phyloP scores from a whole-genome alignment of 1,139 yeast genomes.

The Wickerhamomyces sp. region DNA sequence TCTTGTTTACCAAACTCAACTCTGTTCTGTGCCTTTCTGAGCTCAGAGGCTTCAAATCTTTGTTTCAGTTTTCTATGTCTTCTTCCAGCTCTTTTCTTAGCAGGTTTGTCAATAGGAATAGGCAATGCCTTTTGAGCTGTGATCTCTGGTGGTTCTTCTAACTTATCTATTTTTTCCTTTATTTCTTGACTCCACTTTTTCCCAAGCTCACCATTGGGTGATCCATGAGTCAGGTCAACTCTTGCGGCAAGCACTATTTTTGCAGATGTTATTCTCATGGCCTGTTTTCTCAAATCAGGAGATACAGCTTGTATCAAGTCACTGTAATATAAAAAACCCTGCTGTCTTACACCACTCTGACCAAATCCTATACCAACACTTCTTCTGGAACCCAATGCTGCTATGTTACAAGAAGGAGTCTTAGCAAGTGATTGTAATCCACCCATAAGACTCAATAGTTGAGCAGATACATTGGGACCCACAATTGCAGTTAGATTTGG shows the following conservation, averaged over 20 bases:
- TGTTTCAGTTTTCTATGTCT: slow-evolving; percentile 77
- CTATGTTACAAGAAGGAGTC: slow-evolving; percentile 80
- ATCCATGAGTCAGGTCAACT: slow-evolving; percentile 50
- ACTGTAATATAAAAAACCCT: slow-evolving; percentile 59
- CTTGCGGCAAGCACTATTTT: slow-evolving; percentile 83
- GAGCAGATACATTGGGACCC: slow-evolving; percentile 73
- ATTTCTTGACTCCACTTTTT: slow-evolving; percentile 55
- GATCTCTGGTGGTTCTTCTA: slow-evolving; percentile 74
- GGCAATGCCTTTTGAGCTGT: slow-evolving; percentile 74
- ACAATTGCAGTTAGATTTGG: slow-evolving; percentile 77
- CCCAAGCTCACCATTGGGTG: slow-evolving; percentile 55
- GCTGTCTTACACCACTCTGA: slow-evolving; percentile 46
- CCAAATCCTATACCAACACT: slow-evolving; percentile 43
- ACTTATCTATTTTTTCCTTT: slow-evolving; percentile 58
- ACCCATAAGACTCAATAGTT: slow-evolving; percentile 65
- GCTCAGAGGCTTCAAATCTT: slow-evolving; percentile 73
- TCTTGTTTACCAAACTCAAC: slow-evolving; percentile 79
- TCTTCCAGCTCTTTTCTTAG: slow-evolving; percentile 85
- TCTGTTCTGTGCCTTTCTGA: slow-evolving; percentile 79
- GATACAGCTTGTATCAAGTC: slow-evolving; percentile 51
- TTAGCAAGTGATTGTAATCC: slow-evolving; percentile 64
- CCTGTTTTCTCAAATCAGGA: slow-evolving; percentile 58
- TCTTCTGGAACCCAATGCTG: slow-evolving; percentile 69
- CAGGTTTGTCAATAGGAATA: slow-evolving; percentile 69
- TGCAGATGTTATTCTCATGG: slow-evolving; percentile 75